Conservation (phyloP, 1,284 basidiomycete species). For the Sparassis latifolia region DNA sequence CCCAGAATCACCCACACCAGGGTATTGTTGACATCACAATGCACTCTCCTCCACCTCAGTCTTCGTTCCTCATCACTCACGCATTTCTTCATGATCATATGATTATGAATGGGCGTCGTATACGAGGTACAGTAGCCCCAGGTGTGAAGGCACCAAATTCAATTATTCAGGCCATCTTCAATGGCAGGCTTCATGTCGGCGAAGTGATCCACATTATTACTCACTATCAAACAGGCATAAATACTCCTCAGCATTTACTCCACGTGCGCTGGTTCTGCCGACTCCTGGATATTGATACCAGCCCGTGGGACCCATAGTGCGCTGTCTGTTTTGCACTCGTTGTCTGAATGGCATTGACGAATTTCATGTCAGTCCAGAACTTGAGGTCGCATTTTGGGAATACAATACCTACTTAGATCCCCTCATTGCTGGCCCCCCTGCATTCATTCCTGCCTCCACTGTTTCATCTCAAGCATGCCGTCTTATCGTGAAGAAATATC, state of each 20-base stretch:
- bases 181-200: background rate
- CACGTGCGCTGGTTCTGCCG: background rate
- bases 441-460: background rate
- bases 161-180: background rate
- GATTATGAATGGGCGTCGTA: background rate
- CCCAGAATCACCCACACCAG: background rate
- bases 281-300: background rate
- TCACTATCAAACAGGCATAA: background rate
- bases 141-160: background rate
- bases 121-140: background rate
- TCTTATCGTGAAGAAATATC: background rate
- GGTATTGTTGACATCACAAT: background rate
- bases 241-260: background rate
- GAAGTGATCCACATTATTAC: background rate
- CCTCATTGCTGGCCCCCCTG: background rate
- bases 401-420: constrained; percentile 1
- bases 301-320: background rate
- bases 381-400: constrained; percentile 1
- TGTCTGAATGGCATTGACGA: background rate
- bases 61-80: background rate
- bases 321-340: background rate
- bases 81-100: background rate
- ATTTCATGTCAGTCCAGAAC: background rate
- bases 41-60: background rate
- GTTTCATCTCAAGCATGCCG: background rate